Evolutionary conservation across 176 grass and related monocot genomes (phyloP), one percentile per base, ranked within the genome.

Genomic region (Phoenix dactylifera): DNA sequence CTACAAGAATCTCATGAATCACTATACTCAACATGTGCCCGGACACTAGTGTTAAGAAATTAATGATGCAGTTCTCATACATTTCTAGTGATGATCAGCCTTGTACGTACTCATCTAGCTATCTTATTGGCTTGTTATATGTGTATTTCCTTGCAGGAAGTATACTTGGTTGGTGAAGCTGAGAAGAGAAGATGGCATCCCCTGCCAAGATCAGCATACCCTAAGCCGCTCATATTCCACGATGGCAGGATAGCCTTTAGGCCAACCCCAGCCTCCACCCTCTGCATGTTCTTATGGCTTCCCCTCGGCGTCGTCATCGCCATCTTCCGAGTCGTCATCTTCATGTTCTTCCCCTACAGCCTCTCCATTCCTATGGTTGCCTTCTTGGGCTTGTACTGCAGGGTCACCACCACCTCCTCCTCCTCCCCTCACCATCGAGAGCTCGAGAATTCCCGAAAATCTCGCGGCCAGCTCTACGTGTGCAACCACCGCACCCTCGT

Each of bases 401-500:
- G 82, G 25, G 57, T 87, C 15, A 68, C 84, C 65, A 57, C 63
- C 39, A 12, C 71, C 23, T 20, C 55, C 0, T 16, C 24, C 26
- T 5, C 39, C 24, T 20, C 55, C 0, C 14, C 24, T 22, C 4
- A 26, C 24, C 24, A 35, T 16, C 20, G 24, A 1, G 52, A 53
- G 12, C 20, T 28, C 1, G 16, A 12, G 53, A 51, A 72, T 55
- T 25, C 30, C 39, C 17, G 19, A 49, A 26, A 50, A 59, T 26
- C 50, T 18, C 57, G 19, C 5, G 62, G 82, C 23, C 74, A 53
- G 16, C 66, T 87, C 25, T 90, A 84, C 15, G 77, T 96, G 22
- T 87, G 86, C 83, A 96, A 96, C 74, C 91, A 96, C 51, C 83
- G 91, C 18, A 96, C 86, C 1, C 77, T 96, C 16, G 67, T 96